A percentile compares a stretch with the other conserved stretches of the same genome.
These are phyloP conservation scores for Flaveria linearis DNA, from an alignment of 129 eudicot species.

Conservation along the genomic window DNA sequence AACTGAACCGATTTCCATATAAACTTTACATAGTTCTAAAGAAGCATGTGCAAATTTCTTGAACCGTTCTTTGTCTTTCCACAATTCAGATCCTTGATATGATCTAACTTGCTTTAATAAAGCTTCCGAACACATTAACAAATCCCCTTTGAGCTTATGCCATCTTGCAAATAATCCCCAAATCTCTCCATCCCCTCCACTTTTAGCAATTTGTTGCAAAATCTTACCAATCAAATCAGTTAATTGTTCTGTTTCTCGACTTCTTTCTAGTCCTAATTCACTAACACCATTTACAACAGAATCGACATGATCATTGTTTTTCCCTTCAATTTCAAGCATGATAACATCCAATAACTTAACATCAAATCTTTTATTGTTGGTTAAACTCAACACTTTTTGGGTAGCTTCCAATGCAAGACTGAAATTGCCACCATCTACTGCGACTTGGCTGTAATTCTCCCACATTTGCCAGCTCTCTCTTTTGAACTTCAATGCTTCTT, in stretches of 20 bases:
- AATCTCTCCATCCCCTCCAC: slow-evolving; percentile 51
- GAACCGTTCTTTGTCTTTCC: slow-evolving; percentile 71
- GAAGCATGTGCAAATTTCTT: slow-evolving; percentile 81
- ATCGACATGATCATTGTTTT: slow-evolving; percentile 12
- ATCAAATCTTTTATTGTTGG: slow-evolving; percentile 55
- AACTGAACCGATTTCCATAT: slow-evolving; percentile 50
- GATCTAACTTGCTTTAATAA: slow-evolving; percentile 82
- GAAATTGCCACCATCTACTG: slow-evolving; percentile 74
- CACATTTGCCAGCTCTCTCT: slow-evolving; percentile 98
- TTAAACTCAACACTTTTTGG: slow-evolving; percentile 63
- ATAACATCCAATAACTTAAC: slow-evolving; percentile 53
- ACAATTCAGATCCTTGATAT: slow-evolving; percentile 77
- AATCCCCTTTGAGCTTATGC: slow-evolving; percentile 82
- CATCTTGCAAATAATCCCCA: slow-evolving; percentile 96
- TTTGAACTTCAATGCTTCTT: slow-evolving; percentile 89
- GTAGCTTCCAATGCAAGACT: slow-evolving; percentile 81
- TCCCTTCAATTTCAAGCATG: slow-evolving; percentile 59
- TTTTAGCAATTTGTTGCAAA: slow-evolving; percentile 60
- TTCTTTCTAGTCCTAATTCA: slow-evolving; percentile 30
- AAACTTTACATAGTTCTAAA: slow-evolving; percentile 77
- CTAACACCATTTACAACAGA: slow-evolving; percentile 23
- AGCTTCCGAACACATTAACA: slow-evolving; percentile 85
- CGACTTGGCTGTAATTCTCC: slow-evolving; percentile 85
- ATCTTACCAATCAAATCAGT: slow-evolving; percentile 64
- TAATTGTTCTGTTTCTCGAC: slow-evolving; percentile 55